phyloP scores from a whole-genome alignment of 805 yeast genomes.

The Komagataella phaffii region DNA sequence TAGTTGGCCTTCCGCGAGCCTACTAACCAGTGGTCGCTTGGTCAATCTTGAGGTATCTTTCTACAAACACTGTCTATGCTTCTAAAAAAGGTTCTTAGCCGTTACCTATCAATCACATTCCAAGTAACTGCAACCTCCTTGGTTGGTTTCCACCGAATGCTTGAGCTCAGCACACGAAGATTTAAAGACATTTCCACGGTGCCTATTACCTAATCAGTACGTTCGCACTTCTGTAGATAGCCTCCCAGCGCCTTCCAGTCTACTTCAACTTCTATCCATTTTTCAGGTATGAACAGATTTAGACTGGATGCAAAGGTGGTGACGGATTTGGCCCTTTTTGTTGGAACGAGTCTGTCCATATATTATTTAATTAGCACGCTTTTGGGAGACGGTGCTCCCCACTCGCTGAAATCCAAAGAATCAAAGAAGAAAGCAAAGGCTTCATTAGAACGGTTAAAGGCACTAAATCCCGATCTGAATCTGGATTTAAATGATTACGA shows the following conservation, averaged over 20 bases:
- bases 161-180: background rate
- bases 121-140: constrained; percentile 4
- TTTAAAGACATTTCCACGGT: background rate
- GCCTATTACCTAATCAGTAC: background rate
- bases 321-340: constrained; percentile 17
- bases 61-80: background rate
- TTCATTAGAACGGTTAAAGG: constrained; percentile 43
- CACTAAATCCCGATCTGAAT: constrained; percentile 42
- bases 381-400: constrained; percentile 14
- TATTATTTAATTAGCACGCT: constrained; percentile 27
- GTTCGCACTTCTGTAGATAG: background rate
- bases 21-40: background rate
- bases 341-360: constrained; percentile 40
- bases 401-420: constrained; percentile 35
- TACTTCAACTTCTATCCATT: background rate
- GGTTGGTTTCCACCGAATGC: no score
- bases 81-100: no score
- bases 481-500: constrained; percentile 62
- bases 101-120: no score
- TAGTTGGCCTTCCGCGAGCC: background rate
- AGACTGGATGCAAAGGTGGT: constrained; percentile 16
- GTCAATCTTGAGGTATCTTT: background rate
- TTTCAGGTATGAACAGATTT: constrained; percentile 10
- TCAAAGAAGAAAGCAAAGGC: constrained; percentile 47
- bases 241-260: background rate